phyloP scores from a whole-genome alignment of 2,329 filamentous ascomycete species.

The Neonectria neomacrospora region DNA sequence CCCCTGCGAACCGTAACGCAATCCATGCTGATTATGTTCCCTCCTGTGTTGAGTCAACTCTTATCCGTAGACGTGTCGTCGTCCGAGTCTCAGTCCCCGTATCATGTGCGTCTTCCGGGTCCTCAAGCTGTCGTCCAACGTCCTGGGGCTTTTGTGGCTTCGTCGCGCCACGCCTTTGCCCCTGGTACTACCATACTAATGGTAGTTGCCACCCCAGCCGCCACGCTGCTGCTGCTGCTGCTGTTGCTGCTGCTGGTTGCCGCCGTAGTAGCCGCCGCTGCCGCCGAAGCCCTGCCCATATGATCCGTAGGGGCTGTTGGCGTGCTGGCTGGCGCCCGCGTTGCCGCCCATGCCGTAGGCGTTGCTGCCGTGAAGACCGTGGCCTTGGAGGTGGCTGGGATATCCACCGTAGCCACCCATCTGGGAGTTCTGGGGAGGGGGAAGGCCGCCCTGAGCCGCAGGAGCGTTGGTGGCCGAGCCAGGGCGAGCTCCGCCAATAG shows the following conservation, averaged over 20 bases:
- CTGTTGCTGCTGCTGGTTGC: slow-evolving; percentile 48
- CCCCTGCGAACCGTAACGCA: slow-evolving; percentile 42
- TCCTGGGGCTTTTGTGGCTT: slow-evolving; percentile 5
- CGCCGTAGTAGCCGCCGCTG: slow-evolving; percentile 59
- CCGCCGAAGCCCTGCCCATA: slow-evolving; percentile 63
- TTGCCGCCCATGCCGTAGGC: slow-evolving; percentile 66
- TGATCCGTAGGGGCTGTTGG: slow-evolving; percentile 63
- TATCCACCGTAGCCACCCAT: slow-evolving; percentile 67
- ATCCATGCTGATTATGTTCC: slow-evolving; percentile 48
- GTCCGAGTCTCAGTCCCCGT: slow-evolving; percentile 10
- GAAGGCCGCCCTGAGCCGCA: slow-evolving; percentile 63
- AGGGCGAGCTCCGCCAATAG: slow-evolving; percentile 65
- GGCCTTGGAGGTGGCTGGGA: slow-evolving; percentile 64
- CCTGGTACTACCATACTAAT: slow-evolving; percentile 53
- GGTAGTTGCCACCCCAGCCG: slow-evolving; percentile 71
- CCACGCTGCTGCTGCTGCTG: slow-evolving; percentile 60
- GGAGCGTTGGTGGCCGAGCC: slow-evolving; percentile 67
- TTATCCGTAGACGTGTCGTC: slow-evolving; percentile 8
- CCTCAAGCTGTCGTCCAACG: slow-evolving; percentile 5
- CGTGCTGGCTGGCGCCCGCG: slow-evolving; percentile 62
- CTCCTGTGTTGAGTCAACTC: slow-evolving; percentile 40
- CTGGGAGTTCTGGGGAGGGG: slow-evolving; percentile 66
- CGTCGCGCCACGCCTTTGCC: slow-evolving; percentile 40
- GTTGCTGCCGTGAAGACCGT: slow-evolving; percentile 64
- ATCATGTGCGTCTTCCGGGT: slow-evolving; percentile 11